Percentiles rank a stretch among this genome's conserved stretches.
Evolutionary conservation across 2,329 filamentous ascomycete species (phyloP).

Genomic region (Neonectria punicea): DNA sequence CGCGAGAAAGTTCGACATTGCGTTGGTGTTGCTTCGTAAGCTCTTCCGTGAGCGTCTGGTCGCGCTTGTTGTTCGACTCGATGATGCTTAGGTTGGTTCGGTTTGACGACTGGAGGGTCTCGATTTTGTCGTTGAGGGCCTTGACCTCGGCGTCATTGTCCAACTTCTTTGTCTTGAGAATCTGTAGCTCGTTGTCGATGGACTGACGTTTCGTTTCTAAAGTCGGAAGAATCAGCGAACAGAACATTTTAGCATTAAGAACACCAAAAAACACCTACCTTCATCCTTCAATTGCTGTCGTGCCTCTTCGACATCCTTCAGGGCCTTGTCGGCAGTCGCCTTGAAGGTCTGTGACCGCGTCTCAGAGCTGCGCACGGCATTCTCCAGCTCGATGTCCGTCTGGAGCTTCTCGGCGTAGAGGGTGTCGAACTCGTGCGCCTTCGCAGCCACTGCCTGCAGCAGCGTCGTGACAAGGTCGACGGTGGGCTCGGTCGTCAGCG

Average conservation of each 20-base stretch:
- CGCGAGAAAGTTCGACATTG: constrained; percentile 82
- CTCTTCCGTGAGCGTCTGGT: constrained; percentile 87
- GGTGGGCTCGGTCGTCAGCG: constrained; percentile 75
- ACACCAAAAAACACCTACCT: constrained; percentile 63
- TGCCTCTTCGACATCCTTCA: constrained; percentile 85
- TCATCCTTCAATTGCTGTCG: constrained; percentile 84
- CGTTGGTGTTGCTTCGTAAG: constrained; percentile 90
- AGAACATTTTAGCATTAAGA: neutral
- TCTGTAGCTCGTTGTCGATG: constrained; percentile 84
- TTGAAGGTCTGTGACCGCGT: constrained; percentile 85
- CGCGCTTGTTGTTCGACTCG: constrained; percentile 87
- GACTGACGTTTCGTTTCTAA: constrained; percentile 80
- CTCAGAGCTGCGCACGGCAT: constrained; percentile 84
- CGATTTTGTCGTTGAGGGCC: constrained; percentile 82
- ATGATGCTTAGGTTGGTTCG: constrained; percentile 89
- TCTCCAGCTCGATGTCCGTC: constrained; percentile 92
- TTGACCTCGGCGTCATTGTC: constrained; percentile 80
- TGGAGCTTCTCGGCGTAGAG: constrained; percentile 89
- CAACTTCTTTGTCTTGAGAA: constrained; percentile 78
- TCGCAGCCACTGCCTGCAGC: constrained; percentile 77
- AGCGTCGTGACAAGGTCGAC: constrained; percentile 80
- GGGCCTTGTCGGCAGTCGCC: constrained; percentile 81
- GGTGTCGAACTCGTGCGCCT: constrained; percentile 84
- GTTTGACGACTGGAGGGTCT: constrained; percentile 89
- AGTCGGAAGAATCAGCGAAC: constrained; percentile 23